Evolutionary conservation across 768 basidiomycete genomes (phyloP).

Genomic region (Pleurotus giganteus): DNA sequence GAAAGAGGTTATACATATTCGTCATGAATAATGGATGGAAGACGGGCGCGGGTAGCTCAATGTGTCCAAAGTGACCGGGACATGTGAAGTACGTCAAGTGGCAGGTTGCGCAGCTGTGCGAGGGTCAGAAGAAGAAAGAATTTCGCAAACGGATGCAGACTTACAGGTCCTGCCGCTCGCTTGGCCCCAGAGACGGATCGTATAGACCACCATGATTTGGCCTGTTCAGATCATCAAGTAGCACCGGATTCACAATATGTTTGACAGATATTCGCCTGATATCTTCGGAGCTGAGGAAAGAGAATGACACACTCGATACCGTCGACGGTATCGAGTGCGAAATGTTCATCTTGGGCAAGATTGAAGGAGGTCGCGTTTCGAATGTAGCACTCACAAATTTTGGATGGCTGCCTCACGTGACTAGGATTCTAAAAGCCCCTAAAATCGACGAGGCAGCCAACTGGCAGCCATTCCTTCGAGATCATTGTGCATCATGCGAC

Average conservation of each 20-base stretch:
- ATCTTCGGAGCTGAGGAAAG: slow-evolving; percentile 86
- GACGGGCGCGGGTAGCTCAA: slow-evolving; percentile 92
- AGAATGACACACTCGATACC: slow-evolving; percentile 85
- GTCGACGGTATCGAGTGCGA: slow-evolving; percentile 84
- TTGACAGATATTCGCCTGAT: slow-evolving; percentile 95
- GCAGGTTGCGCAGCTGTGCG: slow-evolving; percentile 85
- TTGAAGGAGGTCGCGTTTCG: neutral
- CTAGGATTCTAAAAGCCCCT: neutral
- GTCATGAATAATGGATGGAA: slow-evolving; percentile 96
- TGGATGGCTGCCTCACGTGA: neutral
- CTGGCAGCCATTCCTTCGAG: too few relatives aligned
- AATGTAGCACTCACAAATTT: slow-evolving; percentile 1
- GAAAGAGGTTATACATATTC: slow-evolving; percentile 83
- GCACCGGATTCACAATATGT: slow-evolving; percentile 89
- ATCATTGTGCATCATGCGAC: too few relatives aligned
- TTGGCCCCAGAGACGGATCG: slow-evolving; percentile 92
- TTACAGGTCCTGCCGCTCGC: slow-evolving; percentile 86
- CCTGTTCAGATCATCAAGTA: slow-evolving; percentile 90
- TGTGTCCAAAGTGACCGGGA: slow-evolving; percentile 98
- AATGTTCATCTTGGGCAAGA: slow-evolving; percentile 75
- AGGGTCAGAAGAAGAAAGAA: slow-evolving; percentile 13
- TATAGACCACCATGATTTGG: slow-evolving; percentile 93
- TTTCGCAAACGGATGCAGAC: slow-evolving; percentile 22
- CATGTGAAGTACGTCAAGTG: slow-evolving; percentile 90
- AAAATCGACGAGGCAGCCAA: too few relatives aligned